Conservation (phyloP, 176 grass and related monocot species). For the Bolboschoenus planiculmis region DNA sequence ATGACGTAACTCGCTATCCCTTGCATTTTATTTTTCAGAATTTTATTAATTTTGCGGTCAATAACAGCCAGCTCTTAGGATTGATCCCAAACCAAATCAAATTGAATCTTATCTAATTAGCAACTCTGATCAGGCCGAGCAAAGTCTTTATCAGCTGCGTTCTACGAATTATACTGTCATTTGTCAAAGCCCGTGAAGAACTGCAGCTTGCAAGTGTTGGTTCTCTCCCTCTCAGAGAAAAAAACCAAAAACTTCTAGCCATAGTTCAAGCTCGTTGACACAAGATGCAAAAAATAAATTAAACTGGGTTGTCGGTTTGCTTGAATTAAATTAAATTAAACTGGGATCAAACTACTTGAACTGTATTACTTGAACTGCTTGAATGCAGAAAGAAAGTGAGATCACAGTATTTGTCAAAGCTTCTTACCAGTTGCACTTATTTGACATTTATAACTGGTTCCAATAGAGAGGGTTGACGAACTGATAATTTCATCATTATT, state of each 20-base stretch:
- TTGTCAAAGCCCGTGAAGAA: constrained; percentile 1
- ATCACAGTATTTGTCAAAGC: not conserved
- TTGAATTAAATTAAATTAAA: not conserved
- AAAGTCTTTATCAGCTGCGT: not conserved
- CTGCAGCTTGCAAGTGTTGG: not conserved
- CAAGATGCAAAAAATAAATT: not conserved
- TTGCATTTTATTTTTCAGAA: not conserved
- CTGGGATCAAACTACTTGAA: not conserved
- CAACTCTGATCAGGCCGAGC: not conserved
- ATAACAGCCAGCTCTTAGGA: not conserved
- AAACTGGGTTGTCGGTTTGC: not conserved
- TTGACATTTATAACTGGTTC: not conserved
- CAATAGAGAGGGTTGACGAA: not conserved
- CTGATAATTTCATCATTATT: not conserved
- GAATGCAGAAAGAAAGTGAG: not conserved
- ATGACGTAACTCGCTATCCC: not conserved
- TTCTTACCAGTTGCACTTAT: not conserved
- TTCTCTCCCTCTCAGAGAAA: not conserved
- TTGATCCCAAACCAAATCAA: not conserved
- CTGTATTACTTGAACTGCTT: not conserved
- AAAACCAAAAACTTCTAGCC: not conserved
- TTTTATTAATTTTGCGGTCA: not conserved
- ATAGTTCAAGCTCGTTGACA: not conserved
- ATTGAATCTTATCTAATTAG: not conserved
- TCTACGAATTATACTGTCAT: not conserved